These are phyloP conservation scores for Ustilago shanxiensis DNA, from an alignment of 1,284 basidiomycete genomes.

Conservation along the genomic window DNA sequence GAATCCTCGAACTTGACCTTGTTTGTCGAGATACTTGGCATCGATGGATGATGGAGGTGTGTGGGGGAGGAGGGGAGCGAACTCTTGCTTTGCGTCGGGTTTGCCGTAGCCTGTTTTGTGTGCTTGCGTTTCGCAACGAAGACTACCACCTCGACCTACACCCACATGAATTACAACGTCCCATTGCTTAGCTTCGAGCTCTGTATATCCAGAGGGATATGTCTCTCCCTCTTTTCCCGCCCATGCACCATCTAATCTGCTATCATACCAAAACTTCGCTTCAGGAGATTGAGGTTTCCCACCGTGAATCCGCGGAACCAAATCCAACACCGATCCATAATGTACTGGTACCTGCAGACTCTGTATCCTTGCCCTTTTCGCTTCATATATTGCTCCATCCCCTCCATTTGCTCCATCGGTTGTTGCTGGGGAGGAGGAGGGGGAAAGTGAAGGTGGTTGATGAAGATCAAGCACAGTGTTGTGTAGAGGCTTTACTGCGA, in stretches of 20 bases:
- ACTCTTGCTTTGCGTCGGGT: constrained; percentile 17
- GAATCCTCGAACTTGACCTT: constrained; percentile 34
- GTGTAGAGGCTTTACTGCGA: constrained; percentile 45
- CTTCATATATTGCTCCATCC: background rate
- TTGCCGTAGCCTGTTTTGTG: constrained; percentile 45
- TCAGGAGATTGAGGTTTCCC: background rate
- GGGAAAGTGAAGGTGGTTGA: background rate
- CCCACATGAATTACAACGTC: constrained; percentile 54
- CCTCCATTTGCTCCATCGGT: background rate
- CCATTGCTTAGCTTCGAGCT: constrained; percentile 7
- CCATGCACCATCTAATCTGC: constrained; percentile 13
- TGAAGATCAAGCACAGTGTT: constrained; percentile 24
- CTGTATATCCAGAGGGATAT: constrained; percentile 37
- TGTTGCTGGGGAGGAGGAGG: background rate
- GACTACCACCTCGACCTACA: constrained; percentile 27
- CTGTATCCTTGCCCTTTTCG: constrained; percentile 28
- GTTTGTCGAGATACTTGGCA: constrained; percentile 10
- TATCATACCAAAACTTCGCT: constrained; percentile 40
- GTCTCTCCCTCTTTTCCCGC: background rate
- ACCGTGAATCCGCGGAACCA: constrained; percentile 40
- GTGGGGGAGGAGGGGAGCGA: constrained; percentile 16
- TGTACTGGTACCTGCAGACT: constrained; percentile 46
- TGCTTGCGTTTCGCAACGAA: constrained; percentile 47
- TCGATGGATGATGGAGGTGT: background rate
- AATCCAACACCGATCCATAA: constrained; percentile 41